Evolutionary conservation across 192 early-diverging fungal genomes (phyloP).

Genomic region (Coemansia umbellata): DNA sequence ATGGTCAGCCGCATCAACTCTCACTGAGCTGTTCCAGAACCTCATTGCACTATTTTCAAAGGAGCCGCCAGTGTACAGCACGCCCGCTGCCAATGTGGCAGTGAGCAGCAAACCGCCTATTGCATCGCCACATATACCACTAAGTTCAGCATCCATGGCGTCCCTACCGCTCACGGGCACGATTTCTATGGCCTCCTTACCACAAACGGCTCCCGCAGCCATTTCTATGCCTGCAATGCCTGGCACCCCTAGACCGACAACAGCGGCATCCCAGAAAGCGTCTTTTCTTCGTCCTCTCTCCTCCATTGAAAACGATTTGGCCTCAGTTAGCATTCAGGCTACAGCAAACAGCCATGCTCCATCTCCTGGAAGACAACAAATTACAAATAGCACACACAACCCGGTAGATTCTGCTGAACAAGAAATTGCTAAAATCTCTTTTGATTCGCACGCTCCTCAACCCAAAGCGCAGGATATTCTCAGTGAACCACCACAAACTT

Average conservation of each 20-base stretch:
- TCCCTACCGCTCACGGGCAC: slow-evolving; percentile 20
- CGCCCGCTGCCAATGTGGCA: slow-evolving; percentile 24
- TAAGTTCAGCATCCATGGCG: slow-evolving; percentile 26
- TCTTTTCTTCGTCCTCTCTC: slow-evolving; percentile 25
- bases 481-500: background rate
- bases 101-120: slow-evolving; percentile 2
- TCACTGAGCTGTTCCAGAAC: slow-evolving; percentile 25
- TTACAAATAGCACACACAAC: background rate
- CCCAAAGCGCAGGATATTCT: background rate
- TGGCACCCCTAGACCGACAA: background rate
- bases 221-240: slow-evolving; percentile 3
- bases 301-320: slow-evolving; percentile 16
- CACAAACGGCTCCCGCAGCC: slow-evolving; percentile 5
- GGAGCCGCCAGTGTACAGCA: slow-evolving; percentile 47
- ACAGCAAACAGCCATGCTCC: background rate
- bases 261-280: slow-evolving; percentile 6
- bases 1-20: slow-evolving; percentile 54
- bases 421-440: slow-evolving; percentile 2
- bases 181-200: slow-evolving; percentile 15
- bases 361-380: background rate
- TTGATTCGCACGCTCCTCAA: background rate
- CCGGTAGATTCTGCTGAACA: slow-evolving; percentile 12
- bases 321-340: background rate
- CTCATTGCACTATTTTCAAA: slow-evolving; percentile 43
- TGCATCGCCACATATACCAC: slow-evolving; percentile 1